Percentiles rank a stretch among this genome's conserved stretches.
Conservation (phyloP, 441 rosid genomes). For the Corymbia citriodora region DNA sequence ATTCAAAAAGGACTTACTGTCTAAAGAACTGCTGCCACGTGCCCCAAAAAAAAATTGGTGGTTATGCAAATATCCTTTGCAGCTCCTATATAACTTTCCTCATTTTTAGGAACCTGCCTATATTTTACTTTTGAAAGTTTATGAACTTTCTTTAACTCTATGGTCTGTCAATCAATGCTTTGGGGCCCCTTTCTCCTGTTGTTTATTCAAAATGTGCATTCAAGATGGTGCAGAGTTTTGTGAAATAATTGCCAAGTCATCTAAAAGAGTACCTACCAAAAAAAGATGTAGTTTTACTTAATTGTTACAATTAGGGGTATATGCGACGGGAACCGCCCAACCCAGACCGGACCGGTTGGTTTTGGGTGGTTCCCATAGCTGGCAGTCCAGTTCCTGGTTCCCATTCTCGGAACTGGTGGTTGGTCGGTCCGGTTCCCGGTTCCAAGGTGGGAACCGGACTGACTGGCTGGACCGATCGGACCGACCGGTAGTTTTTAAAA, state of each 20-base stretch:
- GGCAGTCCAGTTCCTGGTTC: too few relatives aligned
- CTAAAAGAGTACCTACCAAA: neutral
- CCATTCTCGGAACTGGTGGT: too few relatives aligned
- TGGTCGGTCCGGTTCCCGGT: too few relatives aligned
- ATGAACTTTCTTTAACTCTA: neutral
- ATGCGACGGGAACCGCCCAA: too few relatives aligned
- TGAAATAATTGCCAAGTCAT: neutral
- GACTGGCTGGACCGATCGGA: too few relatives aligned
- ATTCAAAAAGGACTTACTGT: neutral
- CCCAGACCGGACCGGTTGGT: too few relatives aligned
- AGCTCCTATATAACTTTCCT: neutral
- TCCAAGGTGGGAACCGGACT: too few relatives aligned
- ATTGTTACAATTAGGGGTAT: neutral
- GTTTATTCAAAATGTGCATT: neutral
- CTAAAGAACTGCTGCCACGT: neutral
- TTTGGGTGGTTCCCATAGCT: too few relatives aligned
- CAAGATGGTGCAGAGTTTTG: neutral
- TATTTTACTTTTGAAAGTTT: neutral
- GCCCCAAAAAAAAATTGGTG: neutral
- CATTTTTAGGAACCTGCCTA: neutral
- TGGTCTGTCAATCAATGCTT: neutral
- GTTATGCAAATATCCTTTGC: neutral
- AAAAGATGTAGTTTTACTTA: neutral
- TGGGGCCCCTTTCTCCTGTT: neutral
- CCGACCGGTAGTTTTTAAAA: too few relatives aligned